Evolutionary conservation across 305 asterid genomes (phyloP).

Genomic region (Fraxinus floribunda): DNA sequence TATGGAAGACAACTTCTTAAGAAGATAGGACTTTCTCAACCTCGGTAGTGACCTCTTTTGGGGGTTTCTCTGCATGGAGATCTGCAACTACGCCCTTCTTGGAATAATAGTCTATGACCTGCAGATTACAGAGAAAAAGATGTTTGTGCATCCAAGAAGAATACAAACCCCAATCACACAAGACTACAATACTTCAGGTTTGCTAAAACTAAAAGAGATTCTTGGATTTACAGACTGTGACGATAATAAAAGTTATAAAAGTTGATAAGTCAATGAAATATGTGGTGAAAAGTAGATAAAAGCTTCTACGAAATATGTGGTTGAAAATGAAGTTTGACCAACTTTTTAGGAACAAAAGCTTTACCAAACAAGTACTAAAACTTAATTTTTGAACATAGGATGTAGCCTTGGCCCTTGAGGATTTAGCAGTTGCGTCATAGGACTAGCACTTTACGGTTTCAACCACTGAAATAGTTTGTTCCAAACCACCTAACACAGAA

Average conservation of each 20-base stretch:
- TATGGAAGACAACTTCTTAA: background rate
- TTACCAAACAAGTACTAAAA: background rate
- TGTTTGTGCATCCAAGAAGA: background rate
- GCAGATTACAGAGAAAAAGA: conserved; percentile 4
- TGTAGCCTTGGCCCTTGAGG: background rate
- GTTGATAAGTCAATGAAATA: background rate
- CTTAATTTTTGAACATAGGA: background rate
- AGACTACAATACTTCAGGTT: background rate
- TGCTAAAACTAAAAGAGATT: background rate
- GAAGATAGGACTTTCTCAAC: conserved; percentile 61
- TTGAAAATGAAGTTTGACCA: background rate
- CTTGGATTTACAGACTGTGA: background rate
- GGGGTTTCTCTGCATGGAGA: conserved; percentile 71
- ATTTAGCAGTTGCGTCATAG: background rate
- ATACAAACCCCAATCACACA: background rate
- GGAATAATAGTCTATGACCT: conserved; percentile 65
- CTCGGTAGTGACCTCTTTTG: conserved; percentile 57
- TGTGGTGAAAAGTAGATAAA: background rate
- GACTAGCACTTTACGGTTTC: background rate
- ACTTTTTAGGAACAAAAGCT: no score
- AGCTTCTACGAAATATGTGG: background rate
- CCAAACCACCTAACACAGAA: background rate
- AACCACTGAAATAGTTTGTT: background rate
- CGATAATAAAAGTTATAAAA: background rate
- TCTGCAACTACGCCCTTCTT: conserved; percentile 57